Percentiles rank a stretch among this genome's conserved stretches.
phyloP scores from a whole-genome alignment of 495 filamentous ascomycete genomes.

The Penicillium simplicissimum region DNA sequence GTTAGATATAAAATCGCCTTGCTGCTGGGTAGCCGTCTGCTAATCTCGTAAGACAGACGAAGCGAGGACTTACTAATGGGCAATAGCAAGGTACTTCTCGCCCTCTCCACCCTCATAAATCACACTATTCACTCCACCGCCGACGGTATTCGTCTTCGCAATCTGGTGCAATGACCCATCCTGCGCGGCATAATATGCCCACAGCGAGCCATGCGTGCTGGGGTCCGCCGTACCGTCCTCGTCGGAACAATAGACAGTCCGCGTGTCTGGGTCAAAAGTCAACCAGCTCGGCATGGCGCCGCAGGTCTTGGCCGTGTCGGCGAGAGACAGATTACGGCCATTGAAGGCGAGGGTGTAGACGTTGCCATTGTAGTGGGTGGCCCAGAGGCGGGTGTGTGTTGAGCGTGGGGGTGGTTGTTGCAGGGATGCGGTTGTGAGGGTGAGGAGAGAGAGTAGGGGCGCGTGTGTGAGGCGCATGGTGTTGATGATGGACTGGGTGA shows the following conservation, averaged over 20 bases:
- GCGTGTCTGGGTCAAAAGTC: constrained; percentile 52
- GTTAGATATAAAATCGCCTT: constrained; percentile 11
- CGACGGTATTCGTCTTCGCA: constrained; percentile 27
- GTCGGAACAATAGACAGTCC: constrained; percentile 61
- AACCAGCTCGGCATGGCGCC: constrained; percentile 61
- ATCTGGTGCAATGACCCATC: constrained; percentile 32
- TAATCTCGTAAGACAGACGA: background rate
- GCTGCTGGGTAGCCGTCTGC: background rate
- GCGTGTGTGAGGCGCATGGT: constrained; percentile 5
- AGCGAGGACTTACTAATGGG: constrained; percentile 45
- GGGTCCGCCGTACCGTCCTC: constrained; percentile 53
- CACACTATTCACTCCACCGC: constrained; percentile 43
- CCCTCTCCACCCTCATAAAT: constrained; percentile 35
- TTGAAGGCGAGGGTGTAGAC: constrained; percentile 56
- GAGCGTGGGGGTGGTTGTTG: constrained; percentile 1
- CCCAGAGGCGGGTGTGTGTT: constrained; percentile 45
- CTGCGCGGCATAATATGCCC: constrained; percentile 19
- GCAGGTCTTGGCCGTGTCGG: constrained; percentile 45
- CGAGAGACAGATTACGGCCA: constrained; percentile 37
- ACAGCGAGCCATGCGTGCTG: constrained; percentile 32
- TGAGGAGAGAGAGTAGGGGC: background rate
- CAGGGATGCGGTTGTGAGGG: constrained; percentile 3
- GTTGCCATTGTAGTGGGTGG: constrained; percentile 60
- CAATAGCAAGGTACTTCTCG: constrained; percentile 41
- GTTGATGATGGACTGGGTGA: background rate